Evolutionary conservation across 495 filamentous ascomycete species (phyloP).

Genomic region (Articulospora tetracladia): DNA sequence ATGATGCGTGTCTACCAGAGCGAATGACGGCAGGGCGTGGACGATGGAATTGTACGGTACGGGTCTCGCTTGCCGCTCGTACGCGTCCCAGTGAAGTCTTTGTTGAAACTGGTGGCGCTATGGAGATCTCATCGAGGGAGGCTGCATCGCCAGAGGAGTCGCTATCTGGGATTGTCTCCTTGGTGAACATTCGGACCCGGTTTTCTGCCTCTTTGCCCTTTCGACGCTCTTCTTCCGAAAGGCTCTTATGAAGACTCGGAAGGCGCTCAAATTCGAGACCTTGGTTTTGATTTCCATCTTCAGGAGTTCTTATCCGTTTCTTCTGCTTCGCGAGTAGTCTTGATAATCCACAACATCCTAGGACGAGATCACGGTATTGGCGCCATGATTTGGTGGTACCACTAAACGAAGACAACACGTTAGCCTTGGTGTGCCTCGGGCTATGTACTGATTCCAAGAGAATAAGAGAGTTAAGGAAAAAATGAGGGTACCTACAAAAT

Average conservation of each 20-base stretch:
- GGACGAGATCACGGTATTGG: conserved; percentile 17
- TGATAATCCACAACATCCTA: conserved; percentile 13
- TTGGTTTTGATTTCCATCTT: neutral
- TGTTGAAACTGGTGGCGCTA: neutral
- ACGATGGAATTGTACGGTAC: conserved; percentile 3
- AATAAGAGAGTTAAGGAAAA: too few relatives aligned
- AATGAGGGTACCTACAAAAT: conserved; percentile 10
- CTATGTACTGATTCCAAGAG: too few relatives aligned
- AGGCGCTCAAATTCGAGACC: conserved; percentile 18
- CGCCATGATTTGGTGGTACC: conserved; percentile 23
- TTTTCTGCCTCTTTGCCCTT: conserved; percentile 9
- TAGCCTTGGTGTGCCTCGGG: too few relatives aligned
- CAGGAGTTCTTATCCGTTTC: neutral
- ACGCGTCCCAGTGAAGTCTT: neutral
- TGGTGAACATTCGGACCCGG: conserved; percentile 12
- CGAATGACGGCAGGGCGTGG: neutral
- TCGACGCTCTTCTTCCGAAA: conserved; percentile 6
- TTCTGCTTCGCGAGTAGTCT: neutral
- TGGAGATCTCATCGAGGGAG: neutral
- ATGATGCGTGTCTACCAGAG: neutral
- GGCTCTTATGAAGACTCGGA: conserved; percentile 7
- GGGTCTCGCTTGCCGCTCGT: neutral
- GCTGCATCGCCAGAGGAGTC: neutral
- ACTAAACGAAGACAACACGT: neutral
- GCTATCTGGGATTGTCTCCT: neutral